These are phyloP conservation scores for Macrophomina tecta DNA, from an alignment of 2,329 filamentous ascomycete species.

Conservation along the genomic window DNA sequence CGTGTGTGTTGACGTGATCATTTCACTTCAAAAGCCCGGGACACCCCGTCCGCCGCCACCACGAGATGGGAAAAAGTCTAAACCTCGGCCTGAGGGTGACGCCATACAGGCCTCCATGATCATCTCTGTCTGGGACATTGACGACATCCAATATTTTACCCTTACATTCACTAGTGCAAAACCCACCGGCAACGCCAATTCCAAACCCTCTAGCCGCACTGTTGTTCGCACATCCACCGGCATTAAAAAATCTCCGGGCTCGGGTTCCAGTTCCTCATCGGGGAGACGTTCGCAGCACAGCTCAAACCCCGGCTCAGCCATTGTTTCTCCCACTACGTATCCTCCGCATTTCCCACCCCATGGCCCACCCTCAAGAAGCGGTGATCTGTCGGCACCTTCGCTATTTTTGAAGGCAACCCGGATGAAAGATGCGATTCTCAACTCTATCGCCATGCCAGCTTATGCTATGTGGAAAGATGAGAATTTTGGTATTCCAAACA, in stretches of 20 bases:
- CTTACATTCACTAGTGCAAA: slow-evolving; percentile 72
- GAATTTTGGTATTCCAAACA: slow-evolving; percentile 75
- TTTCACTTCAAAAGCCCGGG: slow-evolving; percentile 54
- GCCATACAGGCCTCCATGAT: slow-evolving; percentile 74
- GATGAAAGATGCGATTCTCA: slow-evolving; percentile 78
- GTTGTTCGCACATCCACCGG: slow-evolving; percentile 51
- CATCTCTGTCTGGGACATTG: slow-evolving; percentile 75
- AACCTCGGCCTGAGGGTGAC: neutral
- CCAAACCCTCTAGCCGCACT: slow-evolving; percentile 41
- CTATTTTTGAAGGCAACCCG: slow-evolving; percentile 74
- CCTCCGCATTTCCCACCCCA: slow-evolving; percentile 69
- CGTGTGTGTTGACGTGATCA: slow-evolving; percentile 70
- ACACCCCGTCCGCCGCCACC: neutral
- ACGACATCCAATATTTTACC: slow-evolving; percentile 72
- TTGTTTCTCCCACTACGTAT: slow-evolving; percentile 61
- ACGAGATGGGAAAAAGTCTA: slow-evolving; percentile 34
- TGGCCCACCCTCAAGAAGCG: slow-evolving; percentile 66
- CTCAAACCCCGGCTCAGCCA: slow-evolving; percentile 46
- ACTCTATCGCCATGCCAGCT: slow-evolving; percentile 76
- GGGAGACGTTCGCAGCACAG: slow-evolving; percentile 37
- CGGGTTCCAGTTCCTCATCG: slow-evolving; percentile 49
- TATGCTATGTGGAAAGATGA: slow-evolving; percentile 83
- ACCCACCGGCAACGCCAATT: slow-evolving; percentile 16
- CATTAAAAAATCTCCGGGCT: slow-evolving; percentile 42
- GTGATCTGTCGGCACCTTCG: slow-evolving; percentile 65